Base-by-base conservation (phyloP, 345 rosid genomes). In the Brassica juncea region DNA sequence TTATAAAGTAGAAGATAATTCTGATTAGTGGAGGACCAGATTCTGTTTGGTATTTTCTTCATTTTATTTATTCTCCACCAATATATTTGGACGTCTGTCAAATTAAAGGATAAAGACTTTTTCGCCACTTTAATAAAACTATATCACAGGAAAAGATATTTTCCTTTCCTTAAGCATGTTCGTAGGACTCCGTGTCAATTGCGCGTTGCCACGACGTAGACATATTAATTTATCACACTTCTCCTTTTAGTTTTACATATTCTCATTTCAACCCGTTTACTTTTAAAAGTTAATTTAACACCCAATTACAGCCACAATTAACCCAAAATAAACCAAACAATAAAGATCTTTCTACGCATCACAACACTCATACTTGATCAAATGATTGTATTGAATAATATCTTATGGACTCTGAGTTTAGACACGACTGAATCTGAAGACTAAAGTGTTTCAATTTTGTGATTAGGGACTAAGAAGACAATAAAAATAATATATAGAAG, bases 381-480 rank as follows among this genome's bases (percentile, higher is more conserved):
- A 19, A 19, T 19, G 21, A 19, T 19, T 19, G 1, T 19, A 19
- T 19, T 19, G 21, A 19, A 19, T 19, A 19, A 19, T 19, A 19
- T 19, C 21, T 19, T 19, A 19, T 19, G 21, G 21, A 19, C 21
- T 19, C 21, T 19, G 21, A 10, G 28, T 19, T 47, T 2, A 21
- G 35, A 52, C 12, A 60, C 11, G 12, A 44, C 28, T 61, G 21
- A 4, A 60, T 8, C 1, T 5, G 6, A 47, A 52, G 15, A 21
- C 54, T 47, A 2, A 23, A 44, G n/a, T 44, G 5, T 10, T 14
- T 49, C 0, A 1, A 55, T 19, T 0, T 61, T 49, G 3, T 15
- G 58, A 63, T 52, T 6, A 5, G 52, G 81, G 76, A 37, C 71
- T n/a, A n/a, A 10, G 4, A 10, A 12, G 57, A 9, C 3, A 77